Evolutionary conservation across 1,139 yeast species (phyloP).

Genomic region (Magnusiomyces suaveolens): DNA sequence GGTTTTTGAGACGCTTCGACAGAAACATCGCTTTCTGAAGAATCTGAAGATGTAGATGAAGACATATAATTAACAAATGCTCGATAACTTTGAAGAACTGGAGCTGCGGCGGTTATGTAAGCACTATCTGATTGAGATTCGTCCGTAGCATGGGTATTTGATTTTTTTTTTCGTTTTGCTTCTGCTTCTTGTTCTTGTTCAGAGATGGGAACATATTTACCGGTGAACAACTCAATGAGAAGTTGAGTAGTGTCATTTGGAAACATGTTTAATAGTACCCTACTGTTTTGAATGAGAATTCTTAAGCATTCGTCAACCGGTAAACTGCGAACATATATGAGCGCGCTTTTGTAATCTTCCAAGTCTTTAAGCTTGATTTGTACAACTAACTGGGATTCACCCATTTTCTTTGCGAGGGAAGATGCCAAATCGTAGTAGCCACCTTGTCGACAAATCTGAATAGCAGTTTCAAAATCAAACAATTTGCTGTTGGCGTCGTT

Average conservation of each 20-base stretch:
- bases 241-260: slow-evolving; percentile 81
- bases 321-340: slow-evolving; percentile 59
- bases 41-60: slow-evolving; percentile 7
- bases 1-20: slow-evolving; percentile 33
- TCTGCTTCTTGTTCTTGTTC: slow-evolving; percentile 2
- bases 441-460: slow-evolving; percentile 69
- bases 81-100: slow-evolving; percentile 57
- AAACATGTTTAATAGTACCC: slow-evolving; percentile 49
- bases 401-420: slow-evolving; percentile 55
- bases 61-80: slow-evolving; percentile 62
- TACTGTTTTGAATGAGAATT: slow-evolving; percentile 58
- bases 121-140: slow-evolving; percentile 8
- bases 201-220: slow-evolving; percentile 50
- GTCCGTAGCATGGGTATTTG: slow-evolving; percentile 1
- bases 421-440: slow-evolving; percentile 64
- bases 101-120: slow-evolving; percentile 22
- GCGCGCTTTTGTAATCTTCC: slow-evolving; percentile 50
- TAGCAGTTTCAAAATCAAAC: slow-evolving; percentile 63
- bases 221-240: slow-evolving; percentile 80
- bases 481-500: slow-evolving; percentile 33
- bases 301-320: slow-evolving; percentile 71
- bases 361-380: slow-evolving; percentile 66
- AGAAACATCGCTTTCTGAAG: not conserved
- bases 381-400: slow-evolving; percentile 67
- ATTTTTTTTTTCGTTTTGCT: slow-evolving; percentile 10